Evolutionary conservation across 1,284 basidiomycete species (phyloP).

Genomic region (Ceratobasidium sp.): DNA sequence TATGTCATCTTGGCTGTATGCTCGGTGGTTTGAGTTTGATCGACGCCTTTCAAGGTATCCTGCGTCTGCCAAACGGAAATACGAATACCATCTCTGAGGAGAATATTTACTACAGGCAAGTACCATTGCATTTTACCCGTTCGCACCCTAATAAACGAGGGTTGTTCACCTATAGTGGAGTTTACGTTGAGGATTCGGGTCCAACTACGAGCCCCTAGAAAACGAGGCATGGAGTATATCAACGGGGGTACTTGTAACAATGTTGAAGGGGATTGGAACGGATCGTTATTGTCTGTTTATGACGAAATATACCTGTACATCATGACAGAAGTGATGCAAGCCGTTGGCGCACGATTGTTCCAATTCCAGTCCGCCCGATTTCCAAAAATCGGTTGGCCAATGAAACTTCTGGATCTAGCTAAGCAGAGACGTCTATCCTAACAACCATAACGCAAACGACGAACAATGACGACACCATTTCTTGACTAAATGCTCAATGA

Average conservation of each 20-base stretch:
- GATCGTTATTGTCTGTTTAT: background rate
- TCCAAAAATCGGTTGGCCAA: background rate
- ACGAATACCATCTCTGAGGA: conserved; percentile 35
- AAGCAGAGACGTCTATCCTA: too few relatives aligned
- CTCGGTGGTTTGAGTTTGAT: background rate
- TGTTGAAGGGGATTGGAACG: background rate
- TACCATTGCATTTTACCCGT: background rate
- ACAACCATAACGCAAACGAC: background rate
- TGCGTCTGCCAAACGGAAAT: conserved; percentile 30
- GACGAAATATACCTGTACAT: conserved; percentile 6
- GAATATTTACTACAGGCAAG: conserved; percentile 37
- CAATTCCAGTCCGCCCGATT: background rate
- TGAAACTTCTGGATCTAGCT: too few relatives aligned
- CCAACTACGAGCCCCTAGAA: conserved; percentile 24
- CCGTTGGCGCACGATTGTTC: background rate
- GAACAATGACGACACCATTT: too few relatives aligned
- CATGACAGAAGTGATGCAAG: background rate
- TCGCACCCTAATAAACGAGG: background rate
- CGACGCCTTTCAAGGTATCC: background rate
- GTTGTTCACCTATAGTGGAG: background rate
- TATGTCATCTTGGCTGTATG: background rate
- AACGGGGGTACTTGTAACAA: background rate
- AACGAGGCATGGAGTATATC: background rate
- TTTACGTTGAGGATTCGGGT: conserved; percentile 32
- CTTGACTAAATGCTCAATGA: too few relatives aligned